Base-by-base conservation (phyloP, 1,139 yeast species). In the Geotrichum bryndzae region DNA sequence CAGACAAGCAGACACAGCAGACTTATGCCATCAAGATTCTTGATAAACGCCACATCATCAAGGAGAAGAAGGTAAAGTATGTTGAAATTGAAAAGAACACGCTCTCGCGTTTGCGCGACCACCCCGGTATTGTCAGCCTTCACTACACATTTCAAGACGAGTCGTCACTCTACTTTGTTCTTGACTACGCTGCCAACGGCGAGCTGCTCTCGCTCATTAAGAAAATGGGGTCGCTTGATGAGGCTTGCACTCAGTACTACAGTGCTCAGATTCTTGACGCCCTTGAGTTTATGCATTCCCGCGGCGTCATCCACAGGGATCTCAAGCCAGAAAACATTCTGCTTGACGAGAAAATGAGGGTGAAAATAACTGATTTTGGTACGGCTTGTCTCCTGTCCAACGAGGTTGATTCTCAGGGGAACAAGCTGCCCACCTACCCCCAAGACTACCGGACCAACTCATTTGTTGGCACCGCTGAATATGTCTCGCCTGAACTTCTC, bases 301-400 rank as follows among this genome's bases (percentile, higher is more conserved):
- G 79, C 63, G 99, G 99, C 11, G 88, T 95, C 23, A 85, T 94
- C 55, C 99, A 94, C 73, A 83, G 99, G 66, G 99, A 94, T 74
- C 80, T 94, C 67, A 94, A 94, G 75, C 99, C 99, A 0, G 99
- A 94, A 70, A 94, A 94, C 66, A 76, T 78, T 53, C 77, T 94
- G 66, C 84, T 95, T 60, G 96, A 92, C 68, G 81, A 82, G 64
- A 86, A 88, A 63, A 86, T 88, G 84, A 85, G 89, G 66, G 80
- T 94, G 63, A 91, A 91, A 73, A 83, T 95, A 61, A 94, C 99
- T n/a, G 99, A 95, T 75, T 95, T 95, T 75, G 99, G 99, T 31
- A 95, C 99, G 0, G 99, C 99, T 1, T 92, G 91, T 73, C 76
- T 95, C 45, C 76, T 94, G 58, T 85, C 81, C 56, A 78, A 78